Conservation (phyloP, 805 yeast genomes). For the Scheffersomyces spartinae region DNA sequence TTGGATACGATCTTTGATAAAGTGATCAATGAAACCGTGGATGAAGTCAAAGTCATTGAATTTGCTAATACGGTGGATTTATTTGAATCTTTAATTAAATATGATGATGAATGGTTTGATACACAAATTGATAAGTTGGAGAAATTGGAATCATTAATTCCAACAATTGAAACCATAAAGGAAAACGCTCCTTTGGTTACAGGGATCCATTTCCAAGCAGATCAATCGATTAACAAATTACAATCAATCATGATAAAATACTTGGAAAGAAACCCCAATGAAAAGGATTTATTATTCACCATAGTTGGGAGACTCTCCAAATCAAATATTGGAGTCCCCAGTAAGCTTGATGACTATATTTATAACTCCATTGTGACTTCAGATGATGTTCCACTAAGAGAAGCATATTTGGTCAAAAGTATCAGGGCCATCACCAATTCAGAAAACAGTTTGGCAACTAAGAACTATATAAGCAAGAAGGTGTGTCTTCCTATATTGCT, state of each 20-base stretch:
- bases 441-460: constrained; percentile 35
- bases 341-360: constrained; percentile 43
- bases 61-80: constrained; percentile 68
- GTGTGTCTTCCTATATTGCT: constrained; percentile 57
- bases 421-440: constrained; percentile 37
- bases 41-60: constrained; percentile 46
- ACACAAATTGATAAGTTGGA: constrained; percentile 35
- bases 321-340: constrained; percentile 35
- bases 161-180: constrained; percentile 32
- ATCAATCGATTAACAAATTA: constrained; percentile 53
- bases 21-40: constrained; percentile 35
- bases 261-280: constrained; percentile 13
- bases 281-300: constrained; percentile 17
- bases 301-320: constrained; percentile 27
- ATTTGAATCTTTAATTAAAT: constrained; percentile 38
- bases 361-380: constrained; percentile 44
- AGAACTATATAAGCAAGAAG: constrained; percentile 42
- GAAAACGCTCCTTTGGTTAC: constrained; percentile 37
- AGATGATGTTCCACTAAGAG: constrained; percentile 33
- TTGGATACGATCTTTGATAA: constrained; percentile 36
- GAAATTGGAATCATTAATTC: constrained; percentile 30
- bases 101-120: constrained; percentile 48
- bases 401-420: constrained; percentile 38
- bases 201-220: constrained; percentile 56
- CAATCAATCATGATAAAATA: constrained; percentile 30